Evolutionary conservation across 306 rosid genomes (phyloP), one percentile per base, ranked within the genome.

Genomic region (Gastrolobium villosum): DNA sequence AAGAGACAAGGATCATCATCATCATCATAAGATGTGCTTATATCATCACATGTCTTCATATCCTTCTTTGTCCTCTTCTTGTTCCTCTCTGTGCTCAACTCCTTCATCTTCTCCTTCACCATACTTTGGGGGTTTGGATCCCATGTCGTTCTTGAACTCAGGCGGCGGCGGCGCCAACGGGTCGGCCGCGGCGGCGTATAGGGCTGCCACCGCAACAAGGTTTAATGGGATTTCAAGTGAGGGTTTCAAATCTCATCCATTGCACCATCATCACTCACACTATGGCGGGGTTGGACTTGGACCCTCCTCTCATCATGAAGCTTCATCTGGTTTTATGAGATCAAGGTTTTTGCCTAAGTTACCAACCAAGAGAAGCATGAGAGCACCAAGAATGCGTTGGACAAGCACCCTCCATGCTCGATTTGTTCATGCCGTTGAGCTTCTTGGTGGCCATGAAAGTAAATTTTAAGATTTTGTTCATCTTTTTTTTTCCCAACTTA

Each of bases 381-480:
- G 98, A 60, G 97, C 98, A 0, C 98, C 98, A 0, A 86, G 98
- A 83, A 94, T 94, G 98, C 81, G 97, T 9, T 94, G 98, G 98
- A 94, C 98, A 0, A 92, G 89, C 70, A 90, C 98, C 7, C 90
- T 94, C 26, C 98, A 94, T 54, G 90, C 96, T 67, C 74, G 97
- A 72, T 94, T 94, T 48, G 97, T 94, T 73, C 96, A 92, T 59
- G 98, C 98, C 6, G 98, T 94, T 78, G 96, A 94, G 81, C 97
- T 90, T 65, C 98, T 94, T 7, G 98, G 98, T 28, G 98, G 98
- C 81, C 98, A 92, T 77, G 97, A 94, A 87, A 94, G 98, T 94
- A 89, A 79, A 11, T n/a, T n/a, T 20, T 20, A 20, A 68, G 2
- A 26, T 36, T 40, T n/a, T 39, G 7, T 48, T 59, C 36, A 4